phyloP scores from a whole-genome alignment of 495 filamentous ascomycete genomes.

The Neurospora sp. region DNA sequence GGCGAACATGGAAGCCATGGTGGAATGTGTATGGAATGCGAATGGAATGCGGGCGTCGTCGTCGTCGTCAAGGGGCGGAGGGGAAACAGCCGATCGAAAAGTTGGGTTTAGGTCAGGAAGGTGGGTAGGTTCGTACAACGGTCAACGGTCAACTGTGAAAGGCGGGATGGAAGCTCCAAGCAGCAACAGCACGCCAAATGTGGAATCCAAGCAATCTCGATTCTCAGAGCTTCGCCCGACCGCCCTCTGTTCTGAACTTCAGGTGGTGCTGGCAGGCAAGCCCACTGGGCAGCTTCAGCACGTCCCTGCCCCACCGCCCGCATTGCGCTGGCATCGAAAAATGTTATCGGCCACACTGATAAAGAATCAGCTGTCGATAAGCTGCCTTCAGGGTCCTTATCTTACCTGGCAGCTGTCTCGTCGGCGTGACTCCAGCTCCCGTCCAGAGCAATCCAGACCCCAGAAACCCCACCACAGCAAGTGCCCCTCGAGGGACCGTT shows the following conservation, averaged over 20 bases:
- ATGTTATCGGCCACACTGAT: neutral
- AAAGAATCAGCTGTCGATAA: neutral
- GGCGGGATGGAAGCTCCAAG: slow-evolving; percentile 1
- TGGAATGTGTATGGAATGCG: slow-evolving; percentile 8
- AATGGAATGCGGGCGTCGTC: neutral
- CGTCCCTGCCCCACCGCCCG: neutral
- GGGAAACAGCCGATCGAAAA: neutral
- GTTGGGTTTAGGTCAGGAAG: slow-evolving; percentile 9
- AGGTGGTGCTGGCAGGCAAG: neutral
- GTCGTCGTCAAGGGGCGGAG: neutral
- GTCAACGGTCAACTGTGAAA: neutral
- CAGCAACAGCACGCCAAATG: neutral
- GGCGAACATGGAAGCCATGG: slow-evolving; percentile 84
- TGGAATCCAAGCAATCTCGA: neutral
- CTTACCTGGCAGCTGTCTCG: neutral
- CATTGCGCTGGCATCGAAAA: neutral
- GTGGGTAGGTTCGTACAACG: neutral
- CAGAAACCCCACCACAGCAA: neutral
- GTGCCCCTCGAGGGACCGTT: neutral
- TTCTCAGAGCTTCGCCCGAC: neutral
- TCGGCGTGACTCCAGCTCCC: neutral
- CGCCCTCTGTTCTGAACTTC: neutral
- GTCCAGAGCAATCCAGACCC: neutral
- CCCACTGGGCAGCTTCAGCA: neutral
- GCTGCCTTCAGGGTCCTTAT: neutral